Evolutionary conservation across 768 basidiomycete species (phyloP), one percentile per base, ranked within the genome.

Genomic region (Auricularia heimuer): DNA sequence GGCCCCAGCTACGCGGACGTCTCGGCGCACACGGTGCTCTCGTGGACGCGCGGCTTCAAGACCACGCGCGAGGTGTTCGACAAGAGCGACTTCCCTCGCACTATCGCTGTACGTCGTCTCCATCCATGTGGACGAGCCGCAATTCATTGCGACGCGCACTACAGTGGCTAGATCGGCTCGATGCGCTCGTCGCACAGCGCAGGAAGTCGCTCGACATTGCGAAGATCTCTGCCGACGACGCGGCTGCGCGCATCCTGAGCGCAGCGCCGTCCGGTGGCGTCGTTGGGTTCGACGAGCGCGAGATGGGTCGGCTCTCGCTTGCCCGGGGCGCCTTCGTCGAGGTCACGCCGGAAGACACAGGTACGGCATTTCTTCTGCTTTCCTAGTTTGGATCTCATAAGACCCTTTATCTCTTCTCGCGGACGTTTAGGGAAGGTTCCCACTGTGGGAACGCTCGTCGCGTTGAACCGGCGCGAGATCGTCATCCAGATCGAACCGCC

Each of bases 1-100:
- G 65, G 73, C 0, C 83, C 85, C 8, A 77, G 81, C 51, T 72
- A 84, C 29, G 81, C 79, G 4, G 85, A 87, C 69, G 71, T 85
- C 39, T 78, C 82, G 2, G 75, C 81, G 7, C 79, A 85, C 66
- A 82, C 83, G 67, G 69, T 81, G 3, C 73, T 80, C 66, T 69
- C 71, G 6, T 86, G 84, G 84, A 69, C 77, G 37, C 73, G 72
- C 36, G 54, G 61, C 12, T 78, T 82, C 70, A 75, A 68, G 36
- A 71, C 72, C 10, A 71, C 77, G 21, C 70, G 74, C 45, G 68
- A 72, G 8, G 68, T 84, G 8, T 78, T 80, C 63, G 77, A 81
- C 62, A 65, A 70, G 12, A 63, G 67, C 3, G 69, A 69, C 3
- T 79, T 81, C 67, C 82, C 83, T 11, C 68, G 74, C 24, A 74